Conservation (phyloP, 306 rosid species). For the Acacia acuminata region DNA sequence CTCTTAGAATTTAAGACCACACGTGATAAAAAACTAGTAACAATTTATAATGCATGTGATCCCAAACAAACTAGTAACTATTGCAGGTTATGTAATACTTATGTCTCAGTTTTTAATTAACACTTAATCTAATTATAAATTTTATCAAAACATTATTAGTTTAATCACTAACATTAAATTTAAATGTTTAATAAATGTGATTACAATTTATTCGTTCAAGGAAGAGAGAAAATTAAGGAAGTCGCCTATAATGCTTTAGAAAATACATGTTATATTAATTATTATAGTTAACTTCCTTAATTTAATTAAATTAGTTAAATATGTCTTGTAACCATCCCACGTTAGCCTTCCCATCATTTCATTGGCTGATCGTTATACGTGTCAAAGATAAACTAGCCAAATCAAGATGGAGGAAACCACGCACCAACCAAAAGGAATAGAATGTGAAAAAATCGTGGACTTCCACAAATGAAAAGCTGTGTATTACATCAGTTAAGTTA, state of each 20-base stretch:
- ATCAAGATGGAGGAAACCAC: not conserved
- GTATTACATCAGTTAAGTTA: slow-evolving; percentile 43
- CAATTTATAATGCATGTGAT: too few relatives aligned
- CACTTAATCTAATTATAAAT: not conserved
- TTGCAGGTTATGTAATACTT: not conserved
- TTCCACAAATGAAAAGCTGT: slow-evolving; percentile 32
- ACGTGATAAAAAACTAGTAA: too few relatives aligned
- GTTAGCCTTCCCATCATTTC: not conserved
- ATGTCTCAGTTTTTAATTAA: too few relatives aligned
- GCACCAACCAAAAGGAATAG: slow-evolving; percentile 23
- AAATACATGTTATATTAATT: too few relatives aligned
- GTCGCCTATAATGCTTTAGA: too few relatives aligned
- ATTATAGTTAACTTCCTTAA: too few relatives aligned
- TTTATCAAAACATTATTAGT: too few relatives aligned
- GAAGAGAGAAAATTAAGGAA: too few relatives aligned
- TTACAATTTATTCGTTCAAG: too few relatives aligned
- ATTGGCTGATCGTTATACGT: not conserved
- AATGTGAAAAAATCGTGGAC: slow-evolving; percentile 17
- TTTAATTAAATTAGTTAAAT: not conserved
- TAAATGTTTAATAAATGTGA: not conserved
- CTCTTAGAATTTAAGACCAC: too few relatives aligned
- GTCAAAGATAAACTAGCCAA: not conserved
- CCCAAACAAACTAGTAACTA: too few relatives aligned
- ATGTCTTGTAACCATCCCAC: not conserved
- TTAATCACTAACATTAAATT: not conserved